A percentile compares a stretch with the other conserved stretches of the same genome.
These are phyloP conservation scores for Rhizophora apiculata DNA, from an alignment of 345 rosid genomes.

Conservation along the genomic window DNA sequence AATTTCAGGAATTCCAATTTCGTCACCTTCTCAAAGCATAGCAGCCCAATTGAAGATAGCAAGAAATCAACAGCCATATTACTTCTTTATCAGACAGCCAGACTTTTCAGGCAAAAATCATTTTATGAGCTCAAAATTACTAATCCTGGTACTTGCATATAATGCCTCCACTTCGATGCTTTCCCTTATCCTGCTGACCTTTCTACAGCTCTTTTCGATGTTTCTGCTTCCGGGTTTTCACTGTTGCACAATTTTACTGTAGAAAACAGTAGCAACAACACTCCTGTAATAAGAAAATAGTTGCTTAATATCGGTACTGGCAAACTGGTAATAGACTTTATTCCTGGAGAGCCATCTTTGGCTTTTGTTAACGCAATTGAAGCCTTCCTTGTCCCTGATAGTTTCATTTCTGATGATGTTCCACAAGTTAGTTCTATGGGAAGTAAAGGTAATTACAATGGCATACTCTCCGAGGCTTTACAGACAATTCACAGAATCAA, in stretches of 20 bases:
- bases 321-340: slow-evolving; percentile 24
- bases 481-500: slow-evolving; percentile 37
- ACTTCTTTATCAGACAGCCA: slow-evolving; percentile 21
- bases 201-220: slow-evolving; percentile 13
- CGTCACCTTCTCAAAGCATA: slow-evolving; percentile 15
- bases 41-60: slow-evolving; percentile 10
- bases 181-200: slow-evolving; percentile 4
- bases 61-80: slow-evolving; percentile 1
- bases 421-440: slow-evolving; percentile 5
- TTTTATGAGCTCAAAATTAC: slow-evolving; percentile 12
- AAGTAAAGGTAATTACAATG: background rate
- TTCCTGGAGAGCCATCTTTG: slow-evolving; percentile 38
- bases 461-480: slow-evolving; percentile 25
- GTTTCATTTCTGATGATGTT: slow-evolving; percentile 19
- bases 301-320: background rate
- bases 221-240: slow-evolving; percentile 9
- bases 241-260: slow-evolving; percentile 12
- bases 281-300: slow-evolving; percentile 12
- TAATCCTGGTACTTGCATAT: slow-evolving; percentile 9
- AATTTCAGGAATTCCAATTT: slow-evolving; percentile 12
- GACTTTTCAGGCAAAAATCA: slow-evolving; percentile 11
- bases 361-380: slow-evolving; percentile 70
- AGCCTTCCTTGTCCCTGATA: slow-evolving; percentile 38
- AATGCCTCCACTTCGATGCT: slow-evolving; percentile 23
- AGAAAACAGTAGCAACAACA: background rate